These are phyloP conservation scores for Russula earlei DNA, from an alignment of 768 basidiomycete genomes.

Conservation along the genomic window DNA sequence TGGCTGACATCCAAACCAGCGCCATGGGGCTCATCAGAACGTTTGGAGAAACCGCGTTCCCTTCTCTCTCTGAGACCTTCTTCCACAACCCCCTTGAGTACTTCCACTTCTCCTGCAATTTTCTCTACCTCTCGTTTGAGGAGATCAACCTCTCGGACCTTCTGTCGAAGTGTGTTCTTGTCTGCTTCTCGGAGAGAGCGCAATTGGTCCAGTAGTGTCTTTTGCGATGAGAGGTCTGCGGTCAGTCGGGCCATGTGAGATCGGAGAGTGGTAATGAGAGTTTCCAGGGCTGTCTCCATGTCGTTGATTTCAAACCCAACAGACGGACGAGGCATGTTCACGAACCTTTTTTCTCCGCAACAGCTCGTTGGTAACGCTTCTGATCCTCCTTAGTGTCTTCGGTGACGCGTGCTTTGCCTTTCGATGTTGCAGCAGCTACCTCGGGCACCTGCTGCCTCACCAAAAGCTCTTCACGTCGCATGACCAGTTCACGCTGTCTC, in stretches of 20 bases:
- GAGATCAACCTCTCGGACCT: conserved; percentile 54
- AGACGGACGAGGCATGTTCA: background rate
- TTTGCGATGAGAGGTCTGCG: conserved; percentile 68
- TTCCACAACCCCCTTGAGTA: conserved; percentile 79
- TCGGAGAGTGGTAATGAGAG: conserved; percentile 63
- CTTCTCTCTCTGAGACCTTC: conserved; percentile 73
- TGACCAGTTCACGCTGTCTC: conserved; percentile 54
- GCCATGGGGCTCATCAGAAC: background rate
- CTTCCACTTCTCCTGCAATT: conserved; percentile 77
- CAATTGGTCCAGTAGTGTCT: conserved; percentile 57
- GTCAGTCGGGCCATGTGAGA: conserved; percentile 71
- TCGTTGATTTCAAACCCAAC: background rate
- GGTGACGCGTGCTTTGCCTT: conserved; percentile 28
- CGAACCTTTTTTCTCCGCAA: conserved; percentile 84
- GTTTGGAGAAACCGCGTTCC: conserved; percentile 31
- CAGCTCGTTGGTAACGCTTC: conserved; percentile 59
- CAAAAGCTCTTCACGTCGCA: conserved; percentile 45
- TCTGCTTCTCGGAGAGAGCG: conserved; percentile 57
- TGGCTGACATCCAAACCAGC: background rate
- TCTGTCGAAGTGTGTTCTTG: conserved; percentile 43
- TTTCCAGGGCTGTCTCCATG: conserved; percentile 56
- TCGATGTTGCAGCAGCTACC: conserved; percentile 27
- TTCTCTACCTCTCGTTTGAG: conserved; percentile 71
- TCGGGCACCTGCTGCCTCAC: conserved; percentile 22
- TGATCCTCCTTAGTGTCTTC: conserved; percentile 19